These are phyloP conservation scores for Cladorrhinum samala DNA, from an alignment of 495 filamentous ascomycete species.

Conservation along the genomic window DNA sequence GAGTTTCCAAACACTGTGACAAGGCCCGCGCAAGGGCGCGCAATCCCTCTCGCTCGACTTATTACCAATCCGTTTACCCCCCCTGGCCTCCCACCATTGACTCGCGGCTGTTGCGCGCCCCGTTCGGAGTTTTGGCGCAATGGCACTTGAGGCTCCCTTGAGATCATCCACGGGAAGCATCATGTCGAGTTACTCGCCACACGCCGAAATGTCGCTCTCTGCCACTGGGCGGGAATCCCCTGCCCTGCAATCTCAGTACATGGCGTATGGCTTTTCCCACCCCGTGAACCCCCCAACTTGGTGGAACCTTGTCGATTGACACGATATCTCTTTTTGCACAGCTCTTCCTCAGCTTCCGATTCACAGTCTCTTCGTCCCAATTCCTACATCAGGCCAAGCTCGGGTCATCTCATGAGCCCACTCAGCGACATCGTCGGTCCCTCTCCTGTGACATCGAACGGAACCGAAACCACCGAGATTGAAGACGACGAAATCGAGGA, in stretches of 20 bases:
- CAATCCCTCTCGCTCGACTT: neutral
- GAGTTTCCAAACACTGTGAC: neutral
- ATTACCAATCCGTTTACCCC: neutral
- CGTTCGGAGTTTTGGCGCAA: slow-evolving; percentile 22
- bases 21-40: neutral
- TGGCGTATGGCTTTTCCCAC: slow-evolving; percentile 40
- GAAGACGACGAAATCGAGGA: slow-evolving; percentile 60
- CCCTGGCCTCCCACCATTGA: neutral
- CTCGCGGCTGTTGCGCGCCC: slow-evolving; percentile 2
- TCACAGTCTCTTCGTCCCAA: slow-evolving; percentile 37
- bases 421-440: slow-evolving; percentile 58
- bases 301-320: slow-evolving; percentile 9
- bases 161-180: slow-evolving; percentile 48
- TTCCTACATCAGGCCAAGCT: slow-evolving; percentile 34
- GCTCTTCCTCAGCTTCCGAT: slow-evolving; percentile 36
- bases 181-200: slow-evolving; percentile 54
- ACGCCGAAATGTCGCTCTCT: slow-evolving; percentile 51
- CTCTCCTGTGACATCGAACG: slow-evolving; percentile 71
- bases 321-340: slow-evolving; percentile 11
- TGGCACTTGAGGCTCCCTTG: slow-evolving; percentile 57
- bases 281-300: neutral
- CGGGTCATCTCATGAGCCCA: slow-evolving; percentile 40
- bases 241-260: slow-evolving; percentile 39
- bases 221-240: slow-evolving; percentile 50
- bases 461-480: slow-evolving; percentile 65